phyloP scores from a whole-genome alignment of 306 rosid genomes.

The Potentilla sterilis region DNA sequence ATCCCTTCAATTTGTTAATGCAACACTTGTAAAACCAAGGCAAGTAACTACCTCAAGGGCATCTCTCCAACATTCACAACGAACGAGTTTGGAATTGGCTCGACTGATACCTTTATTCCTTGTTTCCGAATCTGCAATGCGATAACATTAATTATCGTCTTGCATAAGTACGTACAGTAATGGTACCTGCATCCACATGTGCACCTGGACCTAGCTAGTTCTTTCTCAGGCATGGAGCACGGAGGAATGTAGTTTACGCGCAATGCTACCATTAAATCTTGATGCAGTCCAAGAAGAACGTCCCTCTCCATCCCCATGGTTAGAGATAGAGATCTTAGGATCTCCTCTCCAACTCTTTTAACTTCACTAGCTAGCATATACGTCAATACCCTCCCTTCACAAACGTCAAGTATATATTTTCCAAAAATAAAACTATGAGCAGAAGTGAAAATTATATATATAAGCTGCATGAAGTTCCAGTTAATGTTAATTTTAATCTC shows the following conservation, averaged over 20 bases:
- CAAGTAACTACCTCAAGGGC: constrained; percentile 16
- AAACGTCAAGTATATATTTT: too few species aligned
- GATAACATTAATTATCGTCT: constrained; percentile 26
- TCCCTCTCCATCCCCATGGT: too few species aligned
- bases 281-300: constrained; percentile 35
- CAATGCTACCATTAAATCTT: constrained; percentile 21
- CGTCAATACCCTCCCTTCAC: too few species aligned
- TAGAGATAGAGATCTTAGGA: too few species aligned
- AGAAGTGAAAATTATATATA: too few species aligned
- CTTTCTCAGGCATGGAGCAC: constrained; percentile 41
- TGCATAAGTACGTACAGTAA: constrained; percentile 50
- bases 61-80: constrained; percentile 50
- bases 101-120: constrained; percentile 40
- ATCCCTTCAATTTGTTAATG: neutral
- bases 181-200: constrained; percentile 43
- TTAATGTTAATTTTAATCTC: too few species aligned
- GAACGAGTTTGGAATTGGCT: constrained; percentile 29
- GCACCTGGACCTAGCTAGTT: constrained; percentile 43
- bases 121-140: constrained; percentile 41
- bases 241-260: constrained; percentile 44
- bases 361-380: too few species aligned
- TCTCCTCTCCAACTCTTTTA: too few species aligned
- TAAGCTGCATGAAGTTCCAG: too few species aligned
- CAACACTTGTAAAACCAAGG: neutral
- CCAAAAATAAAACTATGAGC: too few species aligned